Evolutionary conservation across 257 asterid genomes (phyloP).

Genomic region (Solanum chilense): DNA sequence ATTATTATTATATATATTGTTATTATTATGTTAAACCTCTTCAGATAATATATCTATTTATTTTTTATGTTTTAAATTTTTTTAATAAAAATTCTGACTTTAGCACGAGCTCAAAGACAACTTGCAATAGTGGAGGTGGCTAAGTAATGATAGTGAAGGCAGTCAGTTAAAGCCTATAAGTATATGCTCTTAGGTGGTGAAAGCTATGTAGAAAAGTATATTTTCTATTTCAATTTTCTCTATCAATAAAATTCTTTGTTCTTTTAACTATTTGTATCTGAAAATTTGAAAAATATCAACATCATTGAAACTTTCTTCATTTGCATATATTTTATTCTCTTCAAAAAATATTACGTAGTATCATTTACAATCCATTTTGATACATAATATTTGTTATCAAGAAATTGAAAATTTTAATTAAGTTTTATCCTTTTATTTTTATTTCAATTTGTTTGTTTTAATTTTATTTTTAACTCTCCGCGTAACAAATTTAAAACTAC

Average conservation of each 20-base stretch:
- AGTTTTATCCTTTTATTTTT: too few relatives aligned
- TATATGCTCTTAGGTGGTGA: background rate
- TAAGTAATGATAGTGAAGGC: background rate
- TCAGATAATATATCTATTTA: too few relatives aligned
- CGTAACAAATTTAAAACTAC: accelerated
- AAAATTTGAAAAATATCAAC: background rate
- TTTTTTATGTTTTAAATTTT: too few relatives aligned
- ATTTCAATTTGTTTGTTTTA: too few relatives aligned
- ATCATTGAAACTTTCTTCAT: background rate
- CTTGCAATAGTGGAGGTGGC: background rate
- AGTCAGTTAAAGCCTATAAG: background rate
- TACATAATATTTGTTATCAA: too few relatives aligned
- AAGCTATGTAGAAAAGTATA: background rate
- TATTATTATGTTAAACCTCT: too few relatives aligned
- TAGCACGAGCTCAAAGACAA: background rate
- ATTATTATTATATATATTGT: too few relatives aligned
- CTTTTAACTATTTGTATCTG: background rate
- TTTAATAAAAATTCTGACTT: too few relatives aligned
- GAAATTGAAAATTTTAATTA: background rate
- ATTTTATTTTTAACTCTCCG: too few relatives aligned
- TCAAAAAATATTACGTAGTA: too few relatives aligned
- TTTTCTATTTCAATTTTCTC: too few relatives aligned
- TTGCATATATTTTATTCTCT: background rate
- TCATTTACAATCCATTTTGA: background rate
- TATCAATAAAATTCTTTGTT: too few relatives aligned